Percentiles rank a stretch among this genome's conserved stretches.
phyloP scores from a whole-genome alignment of 208 protist genomes.

The Tritrichomonas musculus region DNA sequence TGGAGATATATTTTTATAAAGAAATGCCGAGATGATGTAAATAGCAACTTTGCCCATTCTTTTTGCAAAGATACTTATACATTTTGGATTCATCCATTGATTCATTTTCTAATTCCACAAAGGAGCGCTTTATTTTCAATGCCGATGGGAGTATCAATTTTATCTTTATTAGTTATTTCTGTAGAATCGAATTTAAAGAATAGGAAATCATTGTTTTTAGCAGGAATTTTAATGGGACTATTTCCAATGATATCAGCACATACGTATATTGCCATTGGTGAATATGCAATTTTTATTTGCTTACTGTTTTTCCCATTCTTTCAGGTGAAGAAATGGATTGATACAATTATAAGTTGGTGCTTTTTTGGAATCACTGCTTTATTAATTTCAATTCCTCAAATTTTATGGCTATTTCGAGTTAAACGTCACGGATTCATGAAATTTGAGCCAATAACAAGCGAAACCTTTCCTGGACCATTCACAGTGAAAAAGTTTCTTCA shows the following conservation, averaged over 20 bases:
- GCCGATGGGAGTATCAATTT: not conserved
- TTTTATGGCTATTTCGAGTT: too few species aligned
- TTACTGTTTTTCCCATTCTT: not conserved
- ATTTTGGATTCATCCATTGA: not conserved
- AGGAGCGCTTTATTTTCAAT: not conserved
- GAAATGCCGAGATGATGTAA: not conserved
- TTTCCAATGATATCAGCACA: not conserved
- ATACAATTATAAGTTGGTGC: not conserved
- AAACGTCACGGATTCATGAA: too few species aligned
- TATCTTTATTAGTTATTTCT: not conserved
- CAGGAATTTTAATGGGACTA: not conserved
- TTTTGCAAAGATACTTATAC: not conserved
- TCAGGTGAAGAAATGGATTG: not conserved
- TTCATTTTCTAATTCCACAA: conserved; percentile 9
- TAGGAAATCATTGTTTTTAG: not conserved
- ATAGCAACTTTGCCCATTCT: not conserved
- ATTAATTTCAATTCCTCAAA: not conserved
- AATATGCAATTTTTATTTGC: not conserved
- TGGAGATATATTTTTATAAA: not conserved
- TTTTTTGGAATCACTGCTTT: not conserved
- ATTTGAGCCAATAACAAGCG: too few species aligned
- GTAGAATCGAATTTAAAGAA: not conserved
- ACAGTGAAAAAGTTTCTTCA: not conserved
- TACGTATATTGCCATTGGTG: not conserved
- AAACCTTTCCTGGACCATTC: too few species aligned